Conservation (phyloP, 495 filamentous ascomycete genomes). For the Parathielavia appendiculata region DNA sequence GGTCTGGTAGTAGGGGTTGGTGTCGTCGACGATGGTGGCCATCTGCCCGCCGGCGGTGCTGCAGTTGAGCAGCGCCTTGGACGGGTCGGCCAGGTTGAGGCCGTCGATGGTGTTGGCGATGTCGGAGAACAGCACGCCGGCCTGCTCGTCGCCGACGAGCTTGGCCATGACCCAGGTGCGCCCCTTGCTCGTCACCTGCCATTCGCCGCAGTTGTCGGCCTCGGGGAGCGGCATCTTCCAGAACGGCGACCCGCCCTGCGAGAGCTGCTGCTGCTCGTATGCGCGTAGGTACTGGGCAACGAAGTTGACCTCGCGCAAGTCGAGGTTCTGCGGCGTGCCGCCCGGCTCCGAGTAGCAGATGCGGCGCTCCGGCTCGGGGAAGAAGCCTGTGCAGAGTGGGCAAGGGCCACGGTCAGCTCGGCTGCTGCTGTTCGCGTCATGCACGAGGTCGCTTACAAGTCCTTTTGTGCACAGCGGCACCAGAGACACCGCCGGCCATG, state of each 20-base stretch:
- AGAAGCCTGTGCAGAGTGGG: too few relatives aligned
- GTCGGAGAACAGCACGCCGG: not conserved
- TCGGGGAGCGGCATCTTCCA: not conserved
- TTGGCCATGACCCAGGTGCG: not conserved
- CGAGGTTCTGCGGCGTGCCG: not conserved
- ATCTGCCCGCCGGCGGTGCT: not conserved
- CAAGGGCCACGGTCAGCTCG: too few relatives aligned
- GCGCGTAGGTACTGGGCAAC: not conserved
- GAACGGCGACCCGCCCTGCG: not conserved
- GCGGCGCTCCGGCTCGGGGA: not conserved
- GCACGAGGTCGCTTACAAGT: too few relatives aligned
- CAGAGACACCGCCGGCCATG: too few relatives aligned
- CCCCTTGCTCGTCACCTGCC: not conserved
- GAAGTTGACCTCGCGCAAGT: not conserved
- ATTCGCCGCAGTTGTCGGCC: not conserved
- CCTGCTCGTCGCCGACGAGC: not conserved
- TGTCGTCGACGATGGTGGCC: not conserved
- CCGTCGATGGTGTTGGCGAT: conserved; percentile 4
- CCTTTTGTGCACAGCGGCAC: too few relatives aligned
- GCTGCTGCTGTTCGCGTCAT: too few relatives aligned
- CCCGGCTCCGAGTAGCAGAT: conserved; percentile 1
- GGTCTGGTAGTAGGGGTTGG: not conserved
- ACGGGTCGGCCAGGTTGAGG: not conserved
- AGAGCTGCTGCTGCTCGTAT: not conserved
- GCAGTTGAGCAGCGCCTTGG: not conserved